Conservation (phyloP, 2,329 filamentous ascomycete species). For the Nemania serpens region DNA sequence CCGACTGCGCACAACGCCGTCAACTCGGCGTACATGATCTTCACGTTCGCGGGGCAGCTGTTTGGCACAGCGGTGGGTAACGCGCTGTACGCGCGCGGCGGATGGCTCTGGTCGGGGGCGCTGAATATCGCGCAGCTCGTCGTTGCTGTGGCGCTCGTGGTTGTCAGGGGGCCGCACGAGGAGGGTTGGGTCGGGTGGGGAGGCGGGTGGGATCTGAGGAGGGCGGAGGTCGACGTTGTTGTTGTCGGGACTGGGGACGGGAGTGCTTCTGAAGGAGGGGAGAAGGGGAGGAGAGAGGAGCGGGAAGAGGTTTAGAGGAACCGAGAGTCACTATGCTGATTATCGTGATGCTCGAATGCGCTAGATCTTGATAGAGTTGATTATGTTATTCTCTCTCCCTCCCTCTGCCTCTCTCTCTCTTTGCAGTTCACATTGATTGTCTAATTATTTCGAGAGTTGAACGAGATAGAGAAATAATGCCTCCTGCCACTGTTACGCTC, state of each 20-base stretch:
- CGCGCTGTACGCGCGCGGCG: conserved; percentile 39
- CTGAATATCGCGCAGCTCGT: conserved; percentile 40
- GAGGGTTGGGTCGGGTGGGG: conserved; percentile 42
- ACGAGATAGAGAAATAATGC: too few relatives aligned
- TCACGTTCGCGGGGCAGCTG: conserved; percentile 42
- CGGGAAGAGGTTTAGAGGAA: background rate
- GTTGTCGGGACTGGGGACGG: too few relatives aligned
- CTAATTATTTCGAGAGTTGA: too few relatives aligned
- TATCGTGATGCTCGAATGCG: too few relatives aligned
- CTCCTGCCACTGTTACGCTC: too few relatives aligned
- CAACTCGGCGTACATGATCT: conserved; percentile 45
- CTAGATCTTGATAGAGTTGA: too few relatives aligned
- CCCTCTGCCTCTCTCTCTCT: too few relatives aligned
- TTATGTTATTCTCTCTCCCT: too few relatives aligned
- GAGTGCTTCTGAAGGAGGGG: background rate
- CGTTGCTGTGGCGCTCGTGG: conserved; percentile 33
- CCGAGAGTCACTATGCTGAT: background rate
- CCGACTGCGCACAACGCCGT: conserved; percentile 44
- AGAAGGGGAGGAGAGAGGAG: background rate
- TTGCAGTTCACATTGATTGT: too few relatives aligned
- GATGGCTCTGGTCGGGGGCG: conserved; percentile 41
- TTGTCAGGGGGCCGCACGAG: conserved; percentile 39
- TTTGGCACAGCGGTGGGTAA: conserved; percentile 43
- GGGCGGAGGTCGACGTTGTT: conserved; percentile 5
- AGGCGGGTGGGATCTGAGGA: conserved; percentile 39